These are phyloP conservation scores for Isoetes taiwanensis DNA, from an alignment of 75 land plant species.

Conservation along the genomic window DNA sequence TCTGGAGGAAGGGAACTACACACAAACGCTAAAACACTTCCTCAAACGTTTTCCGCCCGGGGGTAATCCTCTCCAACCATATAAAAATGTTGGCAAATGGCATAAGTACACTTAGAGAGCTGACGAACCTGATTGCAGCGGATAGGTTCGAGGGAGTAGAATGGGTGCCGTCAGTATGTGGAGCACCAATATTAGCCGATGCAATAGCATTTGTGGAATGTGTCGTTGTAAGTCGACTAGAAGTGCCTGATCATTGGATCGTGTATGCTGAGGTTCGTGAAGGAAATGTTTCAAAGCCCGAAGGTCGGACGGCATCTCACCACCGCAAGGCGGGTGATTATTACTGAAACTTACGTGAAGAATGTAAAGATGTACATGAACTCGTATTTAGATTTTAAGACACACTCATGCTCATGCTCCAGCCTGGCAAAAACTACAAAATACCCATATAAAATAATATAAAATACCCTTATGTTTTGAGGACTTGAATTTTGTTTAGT, in stretches of 20 bases:
- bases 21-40: conserved; percentile 24
- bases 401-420: no score
- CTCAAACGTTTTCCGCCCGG: conserved; percentile 32
- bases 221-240: conserved; percentile 28
- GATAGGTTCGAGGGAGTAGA: conserved; percentile 43
- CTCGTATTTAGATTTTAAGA: no score
- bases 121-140: conserved; percentile 15
- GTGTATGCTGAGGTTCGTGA: conserved; percentile 28
- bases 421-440: no score
- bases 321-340: conserved; percentile 42
- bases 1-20: conserved; percentile 33
- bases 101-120: background rate
- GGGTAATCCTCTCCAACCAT: conserved; percentile 11
- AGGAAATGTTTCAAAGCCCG: conserved; percentile 39
- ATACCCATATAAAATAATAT: no score
- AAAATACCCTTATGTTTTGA: no score
- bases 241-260: conserved; percentile 37
- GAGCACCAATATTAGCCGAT: conserved; percentile 26
- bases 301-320: conserved; percentile 35
- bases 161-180: conserved; percentile 18
- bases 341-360: conserved; percentile 13
- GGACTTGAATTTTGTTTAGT: no score
- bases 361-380: no score
- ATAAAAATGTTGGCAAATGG: no score
- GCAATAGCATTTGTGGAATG: conserved; percentile 39